These are phyloP conservation scores for Schrenkiella parvula DNA, from an alignment of 345 rosid species.

Conservation along the genomic window DNA sequence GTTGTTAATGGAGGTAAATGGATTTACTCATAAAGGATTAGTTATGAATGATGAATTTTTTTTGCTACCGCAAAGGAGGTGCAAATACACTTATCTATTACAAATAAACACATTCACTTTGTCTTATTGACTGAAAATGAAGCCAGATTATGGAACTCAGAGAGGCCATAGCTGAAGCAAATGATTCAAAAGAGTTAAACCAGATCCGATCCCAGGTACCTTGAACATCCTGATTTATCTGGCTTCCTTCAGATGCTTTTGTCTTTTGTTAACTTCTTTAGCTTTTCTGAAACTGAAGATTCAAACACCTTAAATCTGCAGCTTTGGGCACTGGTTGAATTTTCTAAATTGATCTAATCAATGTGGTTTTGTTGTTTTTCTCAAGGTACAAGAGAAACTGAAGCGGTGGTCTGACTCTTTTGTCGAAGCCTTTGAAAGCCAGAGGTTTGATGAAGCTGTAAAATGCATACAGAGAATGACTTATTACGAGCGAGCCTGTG, in stretches of 20 bases:
- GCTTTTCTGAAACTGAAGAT: not conserved
- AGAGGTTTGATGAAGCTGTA: constrained; percentile 61
- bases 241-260: not conserved
- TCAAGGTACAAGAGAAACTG: constrained; percentile 66
- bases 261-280: not conserved
- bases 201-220: constrained; percentile 61
- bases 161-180: constrained; percentile 82
- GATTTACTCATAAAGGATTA: not conserved
- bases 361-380: constrained; percentile 4
- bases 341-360: not conserved
- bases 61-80: not conserved
- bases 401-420: constrained; percentile 60
- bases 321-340: constrained; percentile 2
- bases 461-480: constrained; percentile 78
- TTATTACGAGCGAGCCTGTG: constrained; percentile 69
- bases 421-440: constrained; percentile 46
- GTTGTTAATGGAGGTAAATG: constrained; percentile 66
- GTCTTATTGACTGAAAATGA: not conserved
- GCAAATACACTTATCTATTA: not conserved
- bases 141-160: constrained; percentile 87
- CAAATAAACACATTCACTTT: not conserved
- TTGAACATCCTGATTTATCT: constrained; percentile 1
- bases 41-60: not conserved
- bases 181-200: constrained; percentile 50
- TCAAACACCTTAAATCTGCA: not conserved